Base-by-base conservation (phyloP, 345 rosid species). In the Balakata baccata region DNA sequence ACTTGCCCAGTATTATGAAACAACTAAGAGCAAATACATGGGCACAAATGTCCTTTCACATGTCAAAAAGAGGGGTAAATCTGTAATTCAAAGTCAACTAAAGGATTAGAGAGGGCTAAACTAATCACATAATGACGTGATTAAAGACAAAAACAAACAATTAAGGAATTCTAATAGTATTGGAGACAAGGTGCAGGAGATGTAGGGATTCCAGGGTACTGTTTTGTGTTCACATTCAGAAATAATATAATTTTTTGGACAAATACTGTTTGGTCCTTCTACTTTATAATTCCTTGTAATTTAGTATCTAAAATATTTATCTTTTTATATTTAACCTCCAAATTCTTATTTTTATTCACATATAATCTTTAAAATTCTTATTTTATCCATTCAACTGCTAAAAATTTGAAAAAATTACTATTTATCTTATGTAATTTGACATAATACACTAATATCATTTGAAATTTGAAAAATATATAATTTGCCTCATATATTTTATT, bases 161-260 rank as follows among this genome's bases (percentile, higher is more conserved):
- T 23, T 23, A 54, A 11, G 4, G 5, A 62, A 37, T 38, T n/a
- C 66, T 37, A 49, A 49, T 67, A 13, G n/a, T 12, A 25, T 37
- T 61, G 49, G 67, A 49, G 75, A 61, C 75, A 72, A 51, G n/a
- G n/a, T 29, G 14, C 46, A 60, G 58, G 18, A 38, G 46, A 4
- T 72, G 75, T 49, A 46, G 68, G 68, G 75, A 61, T 49, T 60
- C 17, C 34, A 50, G 75, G 75, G 37, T 11, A 72, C 59, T 60
- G 46, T 60, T 49, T 46, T 1, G 6, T n/a, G 4, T 54, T 2
- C 72, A 52, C 49, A 41, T 39, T 20, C 41, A 57, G 2, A 70
- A 16, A 43, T 18, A 18, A 50, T 17, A 10, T 6, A 43, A 43
- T 4, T 5, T 22, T 39, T 20, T 41, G 43, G 2, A 70, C 8